Base-by-base conservation (phyloP, 768 basidiomycete species). In the Infundibulicybe gibba region DNA sequence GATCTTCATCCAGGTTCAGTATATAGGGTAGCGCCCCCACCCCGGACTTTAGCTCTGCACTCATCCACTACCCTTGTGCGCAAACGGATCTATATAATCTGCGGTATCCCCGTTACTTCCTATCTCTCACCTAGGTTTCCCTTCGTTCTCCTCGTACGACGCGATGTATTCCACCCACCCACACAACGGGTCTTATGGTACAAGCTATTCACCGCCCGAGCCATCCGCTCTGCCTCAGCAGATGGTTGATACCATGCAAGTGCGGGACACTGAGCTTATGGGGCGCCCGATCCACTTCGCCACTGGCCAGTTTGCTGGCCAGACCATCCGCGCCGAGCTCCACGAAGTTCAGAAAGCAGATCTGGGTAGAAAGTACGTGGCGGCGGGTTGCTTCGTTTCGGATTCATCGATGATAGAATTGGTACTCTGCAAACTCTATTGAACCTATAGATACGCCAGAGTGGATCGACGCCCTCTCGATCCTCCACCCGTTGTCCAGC, bases 381-480 rank as follows among this genome's bases (percentile, higher is more conserved):
- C 47, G 49, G 35, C 17, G 10, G 35, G n/a, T 8, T 25, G 25
- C 25, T 43, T 37, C 19, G 42, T 37, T 40, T n/a, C 41, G 40
- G 30, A 41, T 39, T 51, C 40, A 37, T 32, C 47, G 31, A 32
- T 51, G 17, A 38, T 25, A 19, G 20, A 16, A 44, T 30, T 32
- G 21, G 52, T 33, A 47, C 25, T 47, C 17, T 17, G 3, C 32
- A 16, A 15, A 47, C 30, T 32, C 21, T 20, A 33, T 30, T 14
- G 21, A 15, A 15, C 33, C 32, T n/a, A 31, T 52, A 81, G 79
- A 57, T 81, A 79, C 54, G 77, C 77, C 0, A 71, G 73, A 45
- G 77, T 81, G 12, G 82, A 84, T 59, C 68, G 80, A 15, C 60
- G 82, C 16, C 82, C 82, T 5, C 67, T 84, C 13, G 82, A 84